phyloP scores from a whole-genome alignment of 1,284 basidiomycete species.

The Trametes polyzona region DNA sequence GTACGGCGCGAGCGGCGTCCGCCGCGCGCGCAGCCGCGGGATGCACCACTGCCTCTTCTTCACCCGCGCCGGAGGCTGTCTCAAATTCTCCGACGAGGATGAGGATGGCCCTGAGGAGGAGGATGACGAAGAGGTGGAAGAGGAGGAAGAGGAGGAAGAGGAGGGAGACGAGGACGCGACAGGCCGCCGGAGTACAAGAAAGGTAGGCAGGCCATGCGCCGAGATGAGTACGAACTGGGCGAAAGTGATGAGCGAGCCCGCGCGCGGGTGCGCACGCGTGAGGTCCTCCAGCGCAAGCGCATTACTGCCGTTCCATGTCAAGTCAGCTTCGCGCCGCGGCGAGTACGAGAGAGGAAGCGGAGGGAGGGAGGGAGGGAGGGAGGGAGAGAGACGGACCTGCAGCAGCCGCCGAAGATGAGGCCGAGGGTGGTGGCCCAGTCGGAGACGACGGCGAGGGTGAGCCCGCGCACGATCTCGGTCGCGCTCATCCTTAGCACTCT shows the following conservation, averaged over 20 bases:
- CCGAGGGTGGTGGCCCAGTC: slow-evolving; percentile 51
- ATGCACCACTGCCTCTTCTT: not conserved
- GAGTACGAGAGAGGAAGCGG: not conserved
- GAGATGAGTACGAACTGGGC: slow-evolving; percentile 83
- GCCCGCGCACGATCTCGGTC: slow-evolving; percentile 17
- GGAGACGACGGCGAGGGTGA: slow-evolving; percentile 30
- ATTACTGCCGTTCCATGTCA: slow-evolving; percentile 50
- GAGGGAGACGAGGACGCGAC: not conserved
- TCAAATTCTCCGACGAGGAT: not conserved
- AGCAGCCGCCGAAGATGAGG: slow-evolving; percentile 62
- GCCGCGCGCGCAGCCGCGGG: slow-evolving; percentile 59
- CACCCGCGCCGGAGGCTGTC: not conserved
- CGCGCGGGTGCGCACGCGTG: slow-evolving; percentile 61
- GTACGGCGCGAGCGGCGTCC: slow-evolving; percentile 79
- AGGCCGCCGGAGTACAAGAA: slow-evolving; percentile 44
- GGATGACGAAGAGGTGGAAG: no score
- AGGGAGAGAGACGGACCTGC: slow-evolving; percentile 48
- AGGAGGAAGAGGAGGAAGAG: not conserved
- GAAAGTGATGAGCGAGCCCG: slow-evolving; percentile 84
- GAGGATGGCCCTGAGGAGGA: not conserved
- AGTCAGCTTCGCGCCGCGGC: slow-evolving; percentile 26
- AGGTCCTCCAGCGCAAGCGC: slow-evolving; percentile 73
- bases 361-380: not conserved
- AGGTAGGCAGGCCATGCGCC: slow-evolving; percentile 64
- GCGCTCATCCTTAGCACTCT: slow-evolving; percentile 12